Base-by-base conservation (phyloP, 108 stramenopile genomes). In the Nitzschia sp. region DNA sequence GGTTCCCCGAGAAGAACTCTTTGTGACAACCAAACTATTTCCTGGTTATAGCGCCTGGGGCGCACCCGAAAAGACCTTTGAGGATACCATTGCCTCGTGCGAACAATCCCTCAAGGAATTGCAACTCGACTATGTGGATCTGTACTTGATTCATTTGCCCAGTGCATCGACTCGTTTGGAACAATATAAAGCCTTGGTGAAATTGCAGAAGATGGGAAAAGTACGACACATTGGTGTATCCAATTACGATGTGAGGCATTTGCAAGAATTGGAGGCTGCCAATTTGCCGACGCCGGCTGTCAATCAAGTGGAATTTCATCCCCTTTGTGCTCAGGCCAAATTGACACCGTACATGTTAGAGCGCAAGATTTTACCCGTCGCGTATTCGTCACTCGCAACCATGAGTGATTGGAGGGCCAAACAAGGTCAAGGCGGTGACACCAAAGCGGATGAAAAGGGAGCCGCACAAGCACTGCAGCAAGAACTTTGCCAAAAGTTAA, bases 1-100 rank as follows among this genome's bases (percentile, higher is more conserved):
- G 9, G 30, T 30, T 31, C 24, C 59, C 6, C 29, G 59, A 11
- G 59, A 59, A 34, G 59, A 59, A 6, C 18, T 59, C 29, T 59
- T 59, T 34, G 59, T 59, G 28, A 59, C 59, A 5, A 59, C 59
- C 59, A 59, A 59, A 18, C 5, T 59, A 6, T 59, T 21, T 21
- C 59, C 59, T 31, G 59, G 59, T 19, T 59, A 59, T 27, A 33
- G 5, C 8, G 53, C 23, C 5, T 54, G 53, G 53, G 53, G 53
- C 6, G 24, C n/a, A 5, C 53, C 53, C 6, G 53, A 54, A 18
- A 21, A 54, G 18, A 28, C 26, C 5, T 59, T 27, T 27, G 33
- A 59, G 5, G 29, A 30, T 29, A 59, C 59, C 31, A 30, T 59
- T 34, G 59, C 29, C 11, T 5, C 59, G 33, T 30, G 31, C 59